Percentiles rank a stretch among this genome's conserved stretches.
phyloP scores from a whole-genome alignment of 768 basidiomycete species.

The Rhodotorula paludigena region DNA sequence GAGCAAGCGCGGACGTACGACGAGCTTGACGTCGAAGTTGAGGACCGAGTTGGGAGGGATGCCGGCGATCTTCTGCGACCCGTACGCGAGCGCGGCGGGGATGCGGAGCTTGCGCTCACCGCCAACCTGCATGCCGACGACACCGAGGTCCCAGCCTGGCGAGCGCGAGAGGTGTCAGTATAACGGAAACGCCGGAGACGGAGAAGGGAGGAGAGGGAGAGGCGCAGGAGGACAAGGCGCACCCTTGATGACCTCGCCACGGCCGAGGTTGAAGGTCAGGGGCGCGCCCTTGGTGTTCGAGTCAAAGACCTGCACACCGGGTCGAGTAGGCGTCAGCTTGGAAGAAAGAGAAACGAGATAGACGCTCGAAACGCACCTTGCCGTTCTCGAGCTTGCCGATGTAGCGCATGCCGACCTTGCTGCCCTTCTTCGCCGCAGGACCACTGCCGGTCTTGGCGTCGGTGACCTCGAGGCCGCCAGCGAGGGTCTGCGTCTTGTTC shows the following conservation, averaged over 20 bases:
- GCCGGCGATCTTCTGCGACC: conserved; percentile 52
- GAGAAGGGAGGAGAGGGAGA: not conserved
- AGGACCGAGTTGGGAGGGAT: conserved; percentile 18
- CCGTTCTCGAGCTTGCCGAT: conserved; percentile 74
- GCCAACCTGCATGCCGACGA: conserved; percentile 80
- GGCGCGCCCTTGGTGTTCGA: conserved; percentile 78
- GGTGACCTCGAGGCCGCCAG: conserved; percentile 68
- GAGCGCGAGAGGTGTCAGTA: not conserved
- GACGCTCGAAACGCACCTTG: conserved; percentile 3
- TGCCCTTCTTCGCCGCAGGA: conserved; percentile 78
- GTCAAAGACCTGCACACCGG: conserved; percentile 55
- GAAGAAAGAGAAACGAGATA: not conserved
- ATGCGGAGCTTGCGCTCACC: conserved; percentile 79
- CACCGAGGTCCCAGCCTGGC: conserved; percentile 69
- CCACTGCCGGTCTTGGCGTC: conserved; percentile 78
- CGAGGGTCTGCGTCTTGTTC: conserved; percentile 49
- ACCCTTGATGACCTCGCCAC: conserved; percentile 75
- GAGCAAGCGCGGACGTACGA: not conserved
- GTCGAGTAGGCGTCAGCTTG: not conserved
- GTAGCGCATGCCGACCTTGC: conserved; percentile 78
- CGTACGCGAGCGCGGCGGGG: conserved; percentile 54
- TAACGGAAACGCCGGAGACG: not conserved
- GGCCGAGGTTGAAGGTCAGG: conserved; percentile 64
- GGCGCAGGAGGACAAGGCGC: not conserved
- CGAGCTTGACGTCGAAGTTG: conserved; percentile 19